phyloP scores from a whole-genome alignment of 108 stramenopile genomes.

The Cyclotella cryptica region DNA sequence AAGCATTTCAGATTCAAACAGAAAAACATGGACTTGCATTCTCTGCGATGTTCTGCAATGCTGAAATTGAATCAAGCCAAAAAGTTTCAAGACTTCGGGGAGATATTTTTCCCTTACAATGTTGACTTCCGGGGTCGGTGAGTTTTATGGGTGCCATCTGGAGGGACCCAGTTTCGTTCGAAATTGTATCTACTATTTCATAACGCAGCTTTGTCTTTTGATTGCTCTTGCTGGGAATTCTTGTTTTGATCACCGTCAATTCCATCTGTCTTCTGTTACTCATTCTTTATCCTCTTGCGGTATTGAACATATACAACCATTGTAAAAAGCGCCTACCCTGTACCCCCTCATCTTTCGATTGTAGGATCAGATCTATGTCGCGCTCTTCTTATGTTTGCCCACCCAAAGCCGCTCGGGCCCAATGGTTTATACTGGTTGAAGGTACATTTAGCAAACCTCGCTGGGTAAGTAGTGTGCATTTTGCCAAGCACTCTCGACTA shows the following conservation, averaged over 20 bases:
- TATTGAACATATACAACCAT: too few species aligned
- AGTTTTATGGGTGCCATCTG: too few species aligned
- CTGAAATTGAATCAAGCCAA: constrained; percentile 91
- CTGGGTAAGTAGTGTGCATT: constrained; percentile 67
- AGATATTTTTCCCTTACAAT: constrained; percentile 98
- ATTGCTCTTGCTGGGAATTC: too few species aligned
- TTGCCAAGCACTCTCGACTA: not conserved
- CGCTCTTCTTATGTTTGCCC: constrained; percentile 92
- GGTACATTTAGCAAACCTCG: constrained; percentile 97
- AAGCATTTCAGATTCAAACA: constrained; percentile 73
- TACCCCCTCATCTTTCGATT: constrained; percentile 98
- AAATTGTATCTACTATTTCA: too few species aligned
- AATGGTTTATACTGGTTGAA: constrained; percentile 96
- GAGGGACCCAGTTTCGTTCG: too few species aligned
- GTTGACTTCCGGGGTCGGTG: constrained; percentile 97
- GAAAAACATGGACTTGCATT: constrained; percentile 84
- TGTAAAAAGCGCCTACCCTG: constrained; percentile 82
- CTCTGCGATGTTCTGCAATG: constrained; percentile 85
- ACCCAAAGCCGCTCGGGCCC: constrained; percentile 89
- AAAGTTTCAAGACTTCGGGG: constrained; percentile 84
- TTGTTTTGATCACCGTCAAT: too few species aligned
- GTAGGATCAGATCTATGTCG: constrained; percentile 97
- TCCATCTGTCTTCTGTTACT: too few species aligned
- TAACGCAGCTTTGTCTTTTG: too few species aligned
- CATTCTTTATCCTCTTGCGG: too few species aligned